A percentile compares a stretch with the other conserved stretches of the same genome.
phyloP scores from a whole-genome alignment of 768 basidiomycete genomes.

The Trichaptum fuscoviolaceum region DNA sequence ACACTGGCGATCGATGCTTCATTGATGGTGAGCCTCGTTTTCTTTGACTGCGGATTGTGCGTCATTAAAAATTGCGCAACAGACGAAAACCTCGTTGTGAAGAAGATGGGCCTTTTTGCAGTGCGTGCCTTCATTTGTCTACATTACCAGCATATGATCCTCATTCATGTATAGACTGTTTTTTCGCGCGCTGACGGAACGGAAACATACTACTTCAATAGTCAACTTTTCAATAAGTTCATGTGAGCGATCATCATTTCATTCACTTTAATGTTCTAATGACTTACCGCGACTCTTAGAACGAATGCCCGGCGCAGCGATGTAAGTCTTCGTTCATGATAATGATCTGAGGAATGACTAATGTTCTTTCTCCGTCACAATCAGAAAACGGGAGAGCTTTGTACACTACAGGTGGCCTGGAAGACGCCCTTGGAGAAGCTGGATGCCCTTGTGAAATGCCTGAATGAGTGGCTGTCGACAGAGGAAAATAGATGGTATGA shows the following conservation, averaged over 20 bases:
- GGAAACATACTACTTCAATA: slow-evolving; percentile 79
- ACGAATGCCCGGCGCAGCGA: slow-evolving; percentile 72
- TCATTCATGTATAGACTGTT: slow-evolving; percentile 41
- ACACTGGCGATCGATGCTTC: slow-evolving; percentile 79
- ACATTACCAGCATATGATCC: background rate
- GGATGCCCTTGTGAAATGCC: slow-evolving; percentile 56
- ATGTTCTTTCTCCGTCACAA: slow-evolving; percentile 11
- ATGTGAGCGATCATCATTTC: slow-evolving; percentile 40
- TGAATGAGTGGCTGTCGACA: slow-evolving; percentile 73
- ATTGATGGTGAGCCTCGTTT: slow-evolving; percentile 44
- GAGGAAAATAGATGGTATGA: slow-evolving; percentile 80
- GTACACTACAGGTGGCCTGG: slow-evolving; percentile 73
- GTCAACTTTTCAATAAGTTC: slow-evolving; percentile 68
- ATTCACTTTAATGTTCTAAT: background rate
- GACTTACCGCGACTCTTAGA: slow-evolving; percentile 26
- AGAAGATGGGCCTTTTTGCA: slow-evolving; percentile 76
- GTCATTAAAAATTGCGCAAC: slow-evolving; percentile 5
- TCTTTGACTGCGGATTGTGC: background rate
- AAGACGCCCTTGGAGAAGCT: slow-evolving; percentile 66
- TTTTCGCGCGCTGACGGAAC: slow-evolving; percentile 71
- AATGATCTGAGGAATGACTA: slow-evolving; percentile 5
- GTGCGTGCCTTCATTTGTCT: slow-evolving; percentile 27
- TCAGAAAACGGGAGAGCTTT: slow-evolving; percentile 62
- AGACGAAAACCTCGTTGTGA: slow-evolving; percentile 71
- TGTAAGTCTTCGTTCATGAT: slow-evolving; percentile 28